These are phyloP conservation scores for Mariannaea elegans DNA, from an alignment of 2,329 filamentous ascomycete species.

Conservation along the genomic window DNA sequence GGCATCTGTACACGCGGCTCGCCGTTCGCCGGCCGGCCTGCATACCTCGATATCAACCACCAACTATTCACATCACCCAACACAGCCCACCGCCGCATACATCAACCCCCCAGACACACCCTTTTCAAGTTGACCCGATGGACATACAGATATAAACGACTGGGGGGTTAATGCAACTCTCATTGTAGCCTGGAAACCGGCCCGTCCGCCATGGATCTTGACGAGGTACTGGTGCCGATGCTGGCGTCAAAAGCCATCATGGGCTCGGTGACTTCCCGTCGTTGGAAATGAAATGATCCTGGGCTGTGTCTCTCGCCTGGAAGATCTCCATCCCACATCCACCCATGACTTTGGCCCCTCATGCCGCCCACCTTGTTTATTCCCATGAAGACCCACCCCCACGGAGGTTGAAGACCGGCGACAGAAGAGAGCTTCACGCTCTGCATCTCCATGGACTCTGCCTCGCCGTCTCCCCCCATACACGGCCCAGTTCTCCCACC, in stretches of 20 bases:
- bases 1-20: constrained; percentile 23
- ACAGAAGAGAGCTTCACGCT: constrained; percentile 10
- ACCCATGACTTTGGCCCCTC: constrained; percentile 14
- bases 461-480: background rate
- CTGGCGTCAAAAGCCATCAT: constrained; percentile 16
- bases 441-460: constrained; percentile 5
- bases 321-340: constrained; percentile 24
- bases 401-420: constrained; percentile 41
- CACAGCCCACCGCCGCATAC: constrained; percentile 4
- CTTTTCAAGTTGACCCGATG: background rate
- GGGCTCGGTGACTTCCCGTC: constrained; percentile 29
- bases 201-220: constrained; percentile 2
- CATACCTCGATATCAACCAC: constrained; percentile 1
- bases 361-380: constrained; percentile 28
- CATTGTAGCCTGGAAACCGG: constrained; percentile 9
- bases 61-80: constrained; percentile 11
- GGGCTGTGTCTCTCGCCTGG: constrained; percentile 18
- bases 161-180: background rate
- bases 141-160: background rate
- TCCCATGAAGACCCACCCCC: constrained; percentile 37
- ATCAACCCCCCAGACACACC: background rate
- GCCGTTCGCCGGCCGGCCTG: constrained; percentile 25
- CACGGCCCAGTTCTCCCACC: constrained; percentile 3
- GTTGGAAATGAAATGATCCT: constrained; percentile 22
- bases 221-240: constrained; percentile 9